Percentiles rank a stretch among this genome's conserved stretches.
phyloP scores from a whole-genome alignment of 805 yeast species.

The Lachancea nothofagi region DNA sequence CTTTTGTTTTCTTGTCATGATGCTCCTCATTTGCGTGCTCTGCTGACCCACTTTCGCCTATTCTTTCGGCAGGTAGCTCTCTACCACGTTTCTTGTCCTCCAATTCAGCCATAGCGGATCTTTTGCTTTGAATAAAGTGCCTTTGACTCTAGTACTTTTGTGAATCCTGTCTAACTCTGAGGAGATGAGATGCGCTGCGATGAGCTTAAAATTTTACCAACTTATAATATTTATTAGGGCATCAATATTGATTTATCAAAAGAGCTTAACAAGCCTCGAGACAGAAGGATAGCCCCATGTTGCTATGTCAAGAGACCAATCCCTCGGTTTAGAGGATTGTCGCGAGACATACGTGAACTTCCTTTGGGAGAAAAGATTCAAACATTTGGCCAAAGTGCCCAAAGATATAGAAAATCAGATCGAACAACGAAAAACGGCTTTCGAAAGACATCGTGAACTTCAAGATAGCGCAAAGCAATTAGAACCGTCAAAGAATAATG shows the following conservation, averaged over 20 bases:
- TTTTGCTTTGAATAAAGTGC: no score
- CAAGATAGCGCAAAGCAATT: not conserved
- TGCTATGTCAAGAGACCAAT: slow-evolving; percentile 6
- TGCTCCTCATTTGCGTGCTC: slow-evolving; percentile 1
- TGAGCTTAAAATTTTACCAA: slow-evolving; percentile 5
- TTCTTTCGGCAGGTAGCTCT: not conserved
- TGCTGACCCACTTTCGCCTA: not conserved
- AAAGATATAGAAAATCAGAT: slow-evolving; percentile 25
- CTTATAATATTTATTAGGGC: not conserved
- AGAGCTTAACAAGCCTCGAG: not conserved
- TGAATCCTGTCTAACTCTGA: not conserved
- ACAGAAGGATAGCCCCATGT: slow-evolving; percentile 1
- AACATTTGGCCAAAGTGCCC: slow-evolving; percentile 22
- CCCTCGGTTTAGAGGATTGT: slow-evolving; percentile 12
- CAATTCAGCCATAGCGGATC: slow-evolving; percentile 1
- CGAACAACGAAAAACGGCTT: slow-evolving; percentile 17
- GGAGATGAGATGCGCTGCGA: slow-evolving; percentile 4
- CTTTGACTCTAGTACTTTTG: not conserved
- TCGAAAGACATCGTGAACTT: slow-evolving; percentile 14
- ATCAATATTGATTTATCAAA: no score
- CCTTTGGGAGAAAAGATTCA: slow-evolving; percentile 31
- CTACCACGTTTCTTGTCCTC: slow-evolving; percentile 3
- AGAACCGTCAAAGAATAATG: not conserved
- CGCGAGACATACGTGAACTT: slow-evolving; percentile 27
- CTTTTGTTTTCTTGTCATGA: slow-evolving; percentile 4